Conservation (phyloP, 108 stramenopile species). For the Nannochloropsis salina region DNA sequence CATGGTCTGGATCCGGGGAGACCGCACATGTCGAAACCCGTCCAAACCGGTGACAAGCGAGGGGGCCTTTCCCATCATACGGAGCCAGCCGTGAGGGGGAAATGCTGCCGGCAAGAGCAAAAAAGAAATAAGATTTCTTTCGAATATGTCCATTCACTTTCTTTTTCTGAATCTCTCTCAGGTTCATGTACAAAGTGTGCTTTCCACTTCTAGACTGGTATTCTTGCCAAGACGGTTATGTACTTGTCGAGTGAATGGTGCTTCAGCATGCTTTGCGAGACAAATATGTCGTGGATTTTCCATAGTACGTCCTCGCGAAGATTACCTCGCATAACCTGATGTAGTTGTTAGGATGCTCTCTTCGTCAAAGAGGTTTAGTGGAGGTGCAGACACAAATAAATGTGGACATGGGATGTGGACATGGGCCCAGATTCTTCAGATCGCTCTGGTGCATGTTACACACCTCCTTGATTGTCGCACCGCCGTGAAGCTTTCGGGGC, state of each 20-base stretch:
- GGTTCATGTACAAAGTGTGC: too few relatives aligned
- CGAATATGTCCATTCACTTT: too few relatives aligned
- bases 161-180: too few relatives aligned
- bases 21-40: too few relatives aligned
- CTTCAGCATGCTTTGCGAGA: constrained; percentile 51
- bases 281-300: constrained; percentile 51
- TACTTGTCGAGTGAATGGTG: constrained; percentile 52
- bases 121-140: too few relatives aligned
- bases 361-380: constrained; percentile 5
- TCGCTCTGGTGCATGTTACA: neutral
- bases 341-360: neutral
- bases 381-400: neutral
- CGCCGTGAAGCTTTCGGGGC: constrained; percentile 45
- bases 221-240: constrained; percentile 41
- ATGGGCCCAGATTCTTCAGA: too few relatives aligned
- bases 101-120: too few relatives aligned
- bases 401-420: too few relatives aligned
- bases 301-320: constrained; percentile 54
- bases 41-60: too few relatives aligned
- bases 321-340: constrained; percentile 43
- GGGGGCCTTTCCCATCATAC: too few relatives aligned
- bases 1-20: too few relatives aligned
- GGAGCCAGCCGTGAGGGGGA: too few relatives aligned
- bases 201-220: neutral
- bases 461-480: constrained; percentile 35